These are phyloP conservation scores for Pterothamnion heteromorphum DNA, from an alignment of 31 red algal genomes.

Conservation along the genomic window DNA sequence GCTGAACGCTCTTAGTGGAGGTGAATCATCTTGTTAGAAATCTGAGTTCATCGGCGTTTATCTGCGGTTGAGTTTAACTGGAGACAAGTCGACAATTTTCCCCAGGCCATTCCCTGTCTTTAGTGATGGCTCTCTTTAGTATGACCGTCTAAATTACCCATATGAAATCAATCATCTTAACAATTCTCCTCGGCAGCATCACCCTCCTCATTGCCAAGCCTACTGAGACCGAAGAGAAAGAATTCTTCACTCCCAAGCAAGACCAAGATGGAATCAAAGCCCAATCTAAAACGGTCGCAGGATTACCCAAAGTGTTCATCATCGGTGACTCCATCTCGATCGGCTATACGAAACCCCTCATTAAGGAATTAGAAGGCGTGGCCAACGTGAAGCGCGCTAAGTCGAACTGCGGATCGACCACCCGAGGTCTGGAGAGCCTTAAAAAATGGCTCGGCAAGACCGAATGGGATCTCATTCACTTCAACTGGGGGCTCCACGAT, in stretches of 20 bases:
- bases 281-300: not conserved
- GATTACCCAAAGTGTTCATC: not conserved
- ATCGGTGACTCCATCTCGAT: not conserved
- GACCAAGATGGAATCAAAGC: not conserved
- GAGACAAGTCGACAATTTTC: too few relatives aligned
- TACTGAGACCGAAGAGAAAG: not conserved
- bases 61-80: too few relatives aligned
- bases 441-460: not conserved
- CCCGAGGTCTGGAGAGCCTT: not conserved
- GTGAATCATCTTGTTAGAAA: too few relatives aligned
- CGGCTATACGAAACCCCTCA: not conserved
- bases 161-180: too few relatives aligned
- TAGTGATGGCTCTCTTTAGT: too few relatives aligned
- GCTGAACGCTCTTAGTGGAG: too few relatives aligned
- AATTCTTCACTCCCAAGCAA: not conserved
- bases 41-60: too few relatives aligned
- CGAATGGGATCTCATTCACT: not conserved
- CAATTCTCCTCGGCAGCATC: too few relatives aligned
- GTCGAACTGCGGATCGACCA: not conserved
- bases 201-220: too few relatives aligned
- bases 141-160: too few relatives aligned
- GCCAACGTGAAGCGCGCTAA: not conserved
- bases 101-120: too few relatives aligned
- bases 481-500: not conserved
- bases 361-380: not conserved